Evolutionary conservation across 371 early-diverging fungal genomes (phyloP).

Genomic region (Lichtheimia ornata): DNA sequence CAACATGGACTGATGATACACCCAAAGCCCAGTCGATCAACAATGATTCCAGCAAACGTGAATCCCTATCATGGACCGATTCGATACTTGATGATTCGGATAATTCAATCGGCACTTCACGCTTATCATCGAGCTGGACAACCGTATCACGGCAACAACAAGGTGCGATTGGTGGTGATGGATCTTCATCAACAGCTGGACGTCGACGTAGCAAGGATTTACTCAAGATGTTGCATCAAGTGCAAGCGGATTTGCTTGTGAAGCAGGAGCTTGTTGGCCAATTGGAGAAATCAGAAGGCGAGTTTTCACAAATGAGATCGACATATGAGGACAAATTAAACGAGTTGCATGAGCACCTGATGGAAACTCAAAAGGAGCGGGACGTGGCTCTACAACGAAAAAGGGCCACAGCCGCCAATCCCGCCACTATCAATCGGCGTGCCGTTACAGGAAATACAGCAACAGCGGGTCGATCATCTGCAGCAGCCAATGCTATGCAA

Average conservation of each 20-base stretch:
- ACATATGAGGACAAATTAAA: slow-evolving; percentile 70
- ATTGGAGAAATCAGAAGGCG: slow-evolving; percentile 57
- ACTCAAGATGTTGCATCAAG: slow-evolving; percentile 60
- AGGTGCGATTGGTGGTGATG: slow-evolving; percentile 1
- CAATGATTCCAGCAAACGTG: slow-evolving; percentile 25
- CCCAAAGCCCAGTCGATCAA: slow-evolving; percentile 22
- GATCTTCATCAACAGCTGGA: slow-evolving; percentile 5
- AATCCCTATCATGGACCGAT: slow-evolving; percentile 42
- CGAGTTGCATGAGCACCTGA: slow-evolving; percentile 56
- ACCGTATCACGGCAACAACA: neutral
- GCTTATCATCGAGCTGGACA: slow-evolving; percentile 19
- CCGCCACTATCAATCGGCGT: neutral
- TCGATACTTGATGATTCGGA: slow-evolving; percentile 48
- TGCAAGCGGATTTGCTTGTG: slow-evolving; percentile 67
- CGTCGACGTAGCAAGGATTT: slow-evolving; percentile 33
- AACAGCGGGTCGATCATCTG: slow-evolving; percentile 7
- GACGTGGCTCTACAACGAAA: slow-evolving; percentile 35
- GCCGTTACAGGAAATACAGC: slow-evolving; percentile 3
- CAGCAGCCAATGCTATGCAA: slow-evolving; percentile 11
- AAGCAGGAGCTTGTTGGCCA: slow-evolving; percentile 56
- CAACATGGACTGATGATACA: slow-evolving; percentile 39
- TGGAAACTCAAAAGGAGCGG: slow-evolving; percentile 60
- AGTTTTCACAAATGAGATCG: slow-evolving; percentile 52
- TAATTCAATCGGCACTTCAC: slow-evolving; percentile 35
- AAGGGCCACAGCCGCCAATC: neutral